Evolutionary conservation across 1,284 basidiomycete species (phyloP).

Genomic region (Rhizoctonia solani): DNA sequence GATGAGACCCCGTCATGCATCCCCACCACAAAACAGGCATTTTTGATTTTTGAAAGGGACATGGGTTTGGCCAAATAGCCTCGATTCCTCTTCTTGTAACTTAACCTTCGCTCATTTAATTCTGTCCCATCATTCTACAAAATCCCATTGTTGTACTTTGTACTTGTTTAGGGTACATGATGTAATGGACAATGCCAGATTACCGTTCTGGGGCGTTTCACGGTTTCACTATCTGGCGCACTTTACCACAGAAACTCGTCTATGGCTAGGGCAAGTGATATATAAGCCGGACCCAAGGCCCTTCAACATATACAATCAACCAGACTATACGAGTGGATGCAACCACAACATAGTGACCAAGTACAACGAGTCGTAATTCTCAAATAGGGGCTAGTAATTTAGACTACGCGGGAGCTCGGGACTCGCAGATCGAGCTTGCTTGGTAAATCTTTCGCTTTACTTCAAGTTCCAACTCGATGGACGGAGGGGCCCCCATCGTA

Average conservation of each 20-base stretch:
- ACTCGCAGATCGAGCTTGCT: background rate
- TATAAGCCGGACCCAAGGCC: background rate
- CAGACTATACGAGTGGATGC: background rate
- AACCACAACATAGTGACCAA: background rate
- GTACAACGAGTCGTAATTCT: background rate
- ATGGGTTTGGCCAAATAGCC: background rate
- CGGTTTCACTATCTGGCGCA: background rate
- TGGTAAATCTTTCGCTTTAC: background rate
- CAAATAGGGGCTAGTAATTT: slow-evolving; percentile 8
- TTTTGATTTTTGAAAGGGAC: slow-evolving; percentile 15
- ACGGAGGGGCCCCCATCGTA: slow-evolving; percentile 53
- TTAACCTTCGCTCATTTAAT: too few species aligned
- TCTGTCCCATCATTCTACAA: background rate
- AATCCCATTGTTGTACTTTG: background rate
- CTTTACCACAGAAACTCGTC: background rate
- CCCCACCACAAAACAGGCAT: slow-evolving; percentile 2
- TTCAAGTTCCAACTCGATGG: background rate
- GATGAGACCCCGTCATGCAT: slow-evolving; percentile 2
- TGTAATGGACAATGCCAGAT: background rate
- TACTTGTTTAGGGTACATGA: background rate
- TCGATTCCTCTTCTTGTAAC: too few species aligned
- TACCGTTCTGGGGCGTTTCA: slow-evolving; percentile 27
- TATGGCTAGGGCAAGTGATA: background rate
- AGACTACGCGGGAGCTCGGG: background rate
- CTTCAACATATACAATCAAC: background rate